Conservation (phyloP, 768 basidiomycete species). For the Jaapia argillacea region DNA sequence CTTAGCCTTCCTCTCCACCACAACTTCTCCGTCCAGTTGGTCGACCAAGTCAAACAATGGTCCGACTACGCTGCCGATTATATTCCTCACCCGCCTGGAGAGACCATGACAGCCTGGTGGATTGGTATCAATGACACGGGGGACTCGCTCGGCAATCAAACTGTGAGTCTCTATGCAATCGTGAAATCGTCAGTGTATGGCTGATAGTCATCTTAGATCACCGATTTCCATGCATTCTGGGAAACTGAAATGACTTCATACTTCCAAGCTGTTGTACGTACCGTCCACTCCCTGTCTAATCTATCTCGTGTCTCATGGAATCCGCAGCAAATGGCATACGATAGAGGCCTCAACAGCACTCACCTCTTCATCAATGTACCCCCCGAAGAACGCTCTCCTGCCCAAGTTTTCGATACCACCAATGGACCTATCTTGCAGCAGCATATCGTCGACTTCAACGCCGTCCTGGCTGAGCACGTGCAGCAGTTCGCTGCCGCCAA, state of each 20-base stretch:
- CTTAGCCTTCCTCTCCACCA: slow-evolving; percentile 37
- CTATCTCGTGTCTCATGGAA: slow-evolving; percentile 3
- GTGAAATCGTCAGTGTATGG: too few species aligned
- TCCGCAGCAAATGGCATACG: slow-evolving; percentile 27
- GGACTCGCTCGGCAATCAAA: slow-evolving; percentile 31
- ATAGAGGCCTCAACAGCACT: slow-evolving; percentile 27
- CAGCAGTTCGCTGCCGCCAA: slow-evolving; percentile 25
- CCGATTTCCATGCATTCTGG: slow-evolving; percentile 40
- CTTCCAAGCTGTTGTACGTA: slow-evolving; percentile 37
- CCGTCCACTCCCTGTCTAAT: neutral
- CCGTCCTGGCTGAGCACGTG: slow-evolving; percentile 25
- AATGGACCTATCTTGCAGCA: slow-evolving; percentile 23
- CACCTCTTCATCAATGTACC: slow-evolving; percentile 51
- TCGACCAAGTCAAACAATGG: slow-evolving; percentile 43
- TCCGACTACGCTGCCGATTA: slow-evolving; percentile 29
- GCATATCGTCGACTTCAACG: slow-evolving; percentile 33
- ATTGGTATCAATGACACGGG: slow-evolving; percentile 52
- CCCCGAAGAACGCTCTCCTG: slow-evolving; percentile 40
- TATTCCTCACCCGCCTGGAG: slow-evolving; percentile 29
- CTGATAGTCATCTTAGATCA: slow-evolving; percentile 22
- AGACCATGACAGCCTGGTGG: slow-evolving; percentile 46
- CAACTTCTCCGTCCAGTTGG: slow-evolving; percentile 34
- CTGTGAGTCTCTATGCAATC: slow-evolving; percentile 10
- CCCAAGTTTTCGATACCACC: slow-evolving; percentile 22
- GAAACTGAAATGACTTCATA: slow-evolving; percentile 37